Evolutionary conservation across 371 early-diverging fungal genomes (phyloP).

Genomic region (Mucor saturninus): DNA sequence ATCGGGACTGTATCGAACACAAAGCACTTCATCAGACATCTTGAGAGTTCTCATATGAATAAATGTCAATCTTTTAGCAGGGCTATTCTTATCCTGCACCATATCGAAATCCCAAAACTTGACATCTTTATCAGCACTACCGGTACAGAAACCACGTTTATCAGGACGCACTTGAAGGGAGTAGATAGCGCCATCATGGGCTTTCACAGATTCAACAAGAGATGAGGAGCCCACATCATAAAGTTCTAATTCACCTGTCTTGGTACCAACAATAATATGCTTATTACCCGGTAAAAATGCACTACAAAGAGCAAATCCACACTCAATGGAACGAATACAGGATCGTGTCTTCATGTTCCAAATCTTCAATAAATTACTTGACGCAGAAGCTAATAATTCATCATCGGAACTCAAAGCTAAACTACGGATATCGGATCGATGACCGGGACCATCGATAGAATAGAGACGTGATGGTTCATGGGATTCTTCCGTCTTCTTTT

Average conservation of each 20-base stretch:
- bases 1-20: slow-evolving; percentile 85
- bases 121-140: slow-evolving; percentile 93
- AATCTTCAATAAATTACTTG: slow-evolving; percentile 78
- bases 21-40: slow-evolving; percentile 92
- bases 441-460: slow-evolving; percentile 85
- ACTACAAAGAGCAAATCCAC: slow-evolving; percentile 85
- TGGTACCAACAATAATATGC: slow-evolving; percentile 89
- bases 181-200: slow-evolving; percentile 90
- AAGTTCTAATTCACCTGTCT: slow-evolving; percentile 85
- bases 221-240: slow-evolving; percentile 86
- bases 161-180: slow-evolving; percentile 89
- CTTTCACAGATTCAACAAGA: slow-evolving; percentile 82
- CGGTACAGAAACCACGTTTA: slow-evolving; percentile 87
- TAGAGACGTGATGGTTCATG: slow-evolving; percentile 60
- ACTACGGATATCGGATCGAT: slow-evolving; percentile 89
- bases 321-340: slow-evolving; percentile 87
- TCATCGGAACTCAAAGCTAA: slow-evolving; percentile 87
- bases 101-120: slow-evolving; percentile 95
- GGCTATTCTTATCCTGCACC: slow-evolving; percentile 39
- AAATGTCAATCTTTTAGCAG: slow-evolving; percentile 70
- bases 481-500: slow-evolving; percentile 53
- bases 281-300: slow-evolving; percentile 92
- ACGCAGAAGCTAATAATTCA: slow-evolving; percentile 83
- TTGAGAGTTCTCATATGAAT: slow-evolving; percentile 89
- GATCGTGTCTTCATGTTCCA: slow-evolving; percentile 86